Evolutionary conservation across 2,329 filamentous ascomycete species (phyloP).

Genomic region (Talaromyces sp.): DNA sequence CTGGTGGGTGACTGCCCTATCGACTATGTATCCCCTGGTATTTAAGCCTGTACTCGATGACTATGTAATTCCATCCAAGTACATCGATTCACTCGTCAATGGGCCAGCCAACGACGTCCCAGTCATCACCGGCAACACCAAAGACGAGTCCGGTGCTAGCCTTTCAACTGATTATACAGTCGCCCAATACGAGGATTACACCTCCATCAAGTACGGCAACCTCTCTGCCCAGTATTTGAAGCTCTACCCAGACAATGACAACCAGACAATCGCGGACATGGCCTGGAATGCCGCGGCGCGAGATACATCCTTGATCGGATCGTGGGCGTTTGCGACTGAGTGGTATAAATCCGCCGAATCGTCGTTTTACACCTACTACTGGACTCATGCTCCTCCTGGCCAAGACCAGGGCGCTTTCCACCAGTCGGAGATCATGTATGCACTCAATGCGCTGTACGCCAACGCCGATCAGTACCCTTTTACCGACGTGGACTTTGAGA

Average conservation of each 20-base stretch:
- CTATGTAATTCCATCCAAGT: constrained; percentile 22
- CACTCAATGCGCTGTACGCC: constrained; percentile 32
- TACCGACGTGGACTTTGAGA: constrained; percentile 21
- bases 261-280: constrained; percentile 15
- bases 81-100: constrained; percentile 19
- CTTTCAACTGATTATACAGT: constrained; percentile 19
- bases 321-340: constrained; percentile 25
- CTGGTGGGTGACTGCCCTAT: constrained; percentile 26
- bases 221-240: constrained; percentile 22
- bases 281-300: constrained; percentile 24
- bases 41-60: constrained; percentile 24
- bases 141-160: constrained; percentile 27
- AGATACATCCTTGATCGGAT: constrained; percentile 20
- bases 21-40: constrained; percentile 22
- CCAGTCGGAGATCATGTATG: constrained; percentile 36
- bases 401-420: constrained; percentile 33
- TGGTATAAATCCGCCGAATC: constrained; percentile 21
- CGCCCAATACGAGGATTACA: constrained; percentile 21
- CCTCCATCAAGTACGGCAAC: constrained; percentile 28
- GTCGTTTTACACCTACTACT: constrained; percentile 33
- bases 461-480: constrained; percentile 23
- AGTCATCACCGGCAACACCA: constrained; percentile 32
- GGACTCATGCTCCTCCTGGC: constrained; percentile 32
- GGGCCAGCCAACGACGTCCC: constrained; percentile 31
- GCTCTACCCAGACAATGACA: constrained; percentile 23